Percentiles rank a stretch among this genome's conserved stretches.
phyloP scores from a whole-genome alignment of 352 stramenopile genomes.

The Pythium volutum region DNA sequence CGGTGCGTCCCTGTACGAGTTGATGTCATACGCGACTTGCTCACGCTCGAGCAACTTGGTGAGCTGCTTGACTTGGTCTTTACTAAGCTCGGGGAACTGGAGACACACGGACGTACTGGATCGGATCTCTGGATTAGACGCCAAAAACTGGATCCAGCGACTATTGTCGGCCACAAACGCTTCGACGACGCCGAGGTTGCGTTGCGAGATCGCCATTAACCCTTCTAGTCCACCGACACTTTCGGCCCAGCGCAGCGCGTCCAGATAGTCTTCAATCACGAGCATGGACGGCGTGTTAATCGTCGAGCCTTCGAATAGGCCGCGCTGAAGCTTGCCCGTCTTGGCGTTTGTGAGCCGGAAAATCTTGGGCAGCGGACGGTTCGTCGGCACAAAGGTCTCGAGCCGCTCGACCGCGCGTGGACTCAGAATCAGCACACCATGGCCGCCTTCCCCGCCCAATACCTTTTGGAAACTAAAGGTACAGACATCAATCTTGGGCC shows the following conservation, averaged over 20 bases:
- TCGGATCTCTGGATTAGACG: slow-evolving; percentile 89
- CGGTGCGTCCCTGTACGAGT: slow-evolving; percentile 97
- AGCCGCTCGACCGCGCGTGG: slow-evolving; percentile 96
- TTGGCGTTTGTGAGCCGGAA: slow-evolving; percentile 97
- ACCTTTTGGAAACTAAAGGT: slow-evolving; percentile 99
- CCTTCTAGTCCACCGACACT: slow-evolving; percentile 92
- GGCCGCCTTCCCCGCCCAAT: slow-evolving; percentile 96
- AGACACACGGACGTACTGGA: slow-evolving; percentile 98
- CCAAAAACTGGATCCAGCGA: slow-evolving; percentile 97
- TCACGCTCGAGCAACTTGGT: slow-evolving; percentile 94
- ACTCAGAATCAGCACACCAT: slow-evolving; percentile 97
- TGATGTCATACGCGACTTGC: slow-evolving; percentile 96
- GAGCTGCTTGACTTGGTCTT: slow-evolving; percentile 97
- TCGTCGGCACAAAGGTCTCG: slow-evolving; percentile 90
- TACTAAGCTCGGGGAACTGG: slow-evolving; percentile 89
- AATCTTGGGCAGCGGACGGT: slow-evolving; percentile 97
- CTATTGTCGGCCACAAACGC: slow-evolving; percentile 96
- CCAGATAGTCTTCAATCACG: slow-evolving; percentile 99
- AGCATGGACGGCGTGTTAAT: slow-evolving; percentile 99
- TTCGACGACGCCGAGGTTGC: slow-evolving; percentile 95
- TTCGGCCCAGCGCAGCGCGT: slow-evolving; percentile 96
- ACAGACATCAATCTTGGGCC: slow-evolving; percentile 98
- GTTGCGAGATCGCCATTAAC: slow-evolving; percentile 92
- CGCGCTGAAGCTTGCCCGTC: slow-evolving; percentile 91
- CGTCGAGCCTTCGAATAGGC: slow-evolving; percentile 97